Conservation (phyloP, 352 stramenopile genomes). For the Blastocystis sp. region DNA sequence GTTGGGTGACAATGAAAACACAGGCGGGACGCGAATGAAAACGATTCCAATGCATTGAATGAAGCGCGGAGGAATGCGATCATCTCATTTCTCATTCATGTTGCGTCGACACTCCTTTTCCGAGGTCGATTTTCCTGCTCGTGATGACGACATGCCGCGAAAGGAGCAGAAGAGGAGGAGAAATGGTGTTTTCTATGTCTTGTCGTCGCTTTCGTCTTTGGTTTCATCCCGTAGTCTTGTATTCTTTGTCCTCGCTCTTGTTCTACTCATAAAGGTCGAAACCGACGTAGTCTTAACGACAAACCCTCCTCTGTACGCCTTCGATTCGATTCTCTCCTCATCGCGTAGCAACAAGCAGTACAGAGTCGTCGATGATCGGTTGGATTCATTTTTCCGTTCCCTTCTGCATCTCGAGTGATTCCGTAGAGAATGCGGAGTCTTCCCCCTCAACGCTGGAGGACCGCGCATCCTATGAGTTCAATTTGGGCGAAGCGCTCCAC, state of each 20-base stretch:
- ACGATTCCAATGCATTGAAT: too few relatives aligned
- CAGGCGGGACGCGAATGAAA: too few relatives aligned
- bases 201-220: neutral
- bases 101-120: neutral
- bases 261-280: neutral
- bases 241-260: neutral
- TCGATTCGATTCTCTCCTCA: neutral
- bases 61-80: too few relatives aligned
- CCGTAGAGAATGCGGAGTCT: too few relatives aligned
- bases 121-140: neutral
- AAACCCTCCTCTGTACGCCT: neutral
- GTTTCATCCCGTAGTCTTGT: neutral
- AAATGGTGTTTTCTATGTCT: neutral
- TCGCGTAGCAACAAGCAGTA: neutral
- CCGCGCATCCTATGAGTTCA: neutral
- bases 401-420: too few relatives aligned
- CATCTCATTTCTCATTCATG: too few relatives aligned
- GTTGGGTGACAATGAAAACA: too few relatives aligned
- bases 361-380: neutral
- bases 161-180: neutral
- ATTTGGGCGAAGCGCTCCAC: neutral
- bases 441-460: too few relatives aligned
- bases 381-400: neutral
- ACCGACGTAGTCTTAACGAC: neutral
- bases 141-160: neutral